Evolutionary conservation across 345 rosid genomes (phyloP).

Genomic region (Salix exigua): DNA sequence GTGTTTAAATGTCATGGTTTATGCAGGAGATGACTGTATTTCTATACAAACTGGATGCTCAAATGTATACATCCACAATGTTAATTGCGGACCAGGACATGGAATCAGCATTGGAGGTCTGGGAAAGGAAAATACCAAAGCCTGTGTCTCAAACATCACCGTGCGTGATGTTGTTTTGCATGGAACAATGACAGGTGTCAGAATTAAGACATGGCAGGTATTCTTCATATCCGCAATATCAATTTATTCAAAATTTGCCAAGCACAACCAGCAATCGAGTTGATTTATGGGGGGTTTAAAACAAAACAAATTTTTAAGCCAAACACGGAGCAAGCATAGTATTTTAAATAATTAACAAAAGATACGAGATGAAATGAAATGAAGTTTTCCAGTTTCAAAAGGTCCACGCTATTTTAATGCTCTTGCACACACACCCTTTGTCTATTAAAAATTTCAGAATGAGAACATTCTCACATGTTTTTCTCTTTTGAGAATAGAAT

Average conservation of each 20-base stretch:
- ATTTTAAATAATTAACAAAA: background rate
- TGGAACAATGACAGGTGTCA: conserved; percentile 84
- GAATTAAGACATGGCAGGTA: conserved; percentile 99
- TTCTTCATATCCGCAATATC: conserved; percentile 5
- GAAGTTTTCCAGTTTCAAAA: conserved; percentile 6
- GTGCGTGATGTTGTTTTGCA: conserved; percentile 72
- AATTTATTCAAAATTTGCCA: background rate
- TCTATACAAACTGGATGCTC: conserved; percentile 93
- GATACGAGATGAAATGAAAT: background rate
- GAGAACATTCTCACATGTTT: background rate
- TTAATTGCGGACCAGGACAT: conserved; percentile 96
- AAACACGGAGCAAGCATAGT: background rate
- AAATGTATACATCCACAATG: conserved; percentile 71
- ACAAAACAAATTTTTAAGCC: background rate
- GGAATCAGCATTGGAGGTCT: conserved; percentile 96
- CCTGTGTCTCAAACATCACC: conserved; percentile 93
- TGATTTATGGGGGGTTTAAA: background rate
- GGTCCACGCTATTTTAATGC: background rate
- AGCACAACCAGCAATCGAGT: conserved; percentile 11
- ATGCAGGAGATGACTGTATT: conserved; percentile 89
- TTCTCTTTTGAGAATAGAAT: background rate
- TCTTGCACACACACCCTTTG: background rate
- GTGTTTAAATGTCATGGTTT: conserved; percentile 20
- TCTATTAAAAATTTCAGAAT: background rate
- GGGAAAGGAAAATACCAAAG: conserved; percentile 72